Evolutionary conservation across 1,284 basidiomycete species (phyloP), one percentile per base, ranked within the genome.

Genomic region (Heterobasidion annosum): DNA sequence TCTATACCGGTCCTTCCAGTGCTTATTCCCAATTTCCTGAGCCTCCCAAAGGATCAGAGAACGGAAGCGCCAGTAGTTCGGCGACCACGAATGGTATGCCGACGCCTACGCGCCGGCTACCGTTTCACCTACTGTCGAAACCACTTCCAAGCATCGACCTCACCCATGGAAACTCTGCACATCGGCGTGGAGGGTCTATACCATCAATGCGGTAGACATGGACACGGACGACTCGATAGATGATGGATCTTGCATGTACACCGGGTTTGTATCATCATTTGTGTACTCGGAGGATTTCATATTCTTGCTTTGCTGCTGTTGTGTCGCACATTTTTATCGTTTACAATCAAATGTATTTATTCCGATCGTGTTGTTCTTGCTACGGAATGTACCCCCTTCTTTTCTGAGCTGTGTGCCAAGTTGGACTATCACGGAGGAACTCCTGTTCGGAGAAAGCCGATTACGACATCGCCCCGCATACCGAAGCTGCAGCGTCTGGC

Each of bases 11-110:
- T 2, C 83, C 85, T 40, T 74, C 86, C 46, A 78, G 75, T 54
- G 82, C 85, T 56, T 87, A 83, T 68, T 81, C 86, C 16, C 74
- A 75, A 55, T 86, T 87, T 58, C 85, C 83, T 19, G 83, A 84
- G 53, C 87, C 85, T 45, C 81, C 82, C 34, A 53, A 60, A 37
- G 55, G 53, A 34, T 61, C 61, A 51, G 64, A 67, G 42, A 53
- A 50, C 5, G 2, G 48, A 13, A 58, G 53, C 53, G 35, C 53
- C 15, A 58, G 32, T 16, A 54, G 50, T 42, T 57, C 58, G 15
- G 61, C 65, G 10, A 58, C 58, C 10, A 66, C 64, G 56, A 55
- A 62, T 25, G 52, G 57, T 42, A 72, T 72, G 19, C 66, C 73
- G 25, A 68, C 73, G n/a, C 66, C 71, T 48, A 75, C 73, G 54